A percentile compares a stretch with the other conserved stretches of the same genome.
Evolutionary conservation across 805 yeast species (phyloP).

Genomic region (Grigorovia transvaalensis): DNA sequence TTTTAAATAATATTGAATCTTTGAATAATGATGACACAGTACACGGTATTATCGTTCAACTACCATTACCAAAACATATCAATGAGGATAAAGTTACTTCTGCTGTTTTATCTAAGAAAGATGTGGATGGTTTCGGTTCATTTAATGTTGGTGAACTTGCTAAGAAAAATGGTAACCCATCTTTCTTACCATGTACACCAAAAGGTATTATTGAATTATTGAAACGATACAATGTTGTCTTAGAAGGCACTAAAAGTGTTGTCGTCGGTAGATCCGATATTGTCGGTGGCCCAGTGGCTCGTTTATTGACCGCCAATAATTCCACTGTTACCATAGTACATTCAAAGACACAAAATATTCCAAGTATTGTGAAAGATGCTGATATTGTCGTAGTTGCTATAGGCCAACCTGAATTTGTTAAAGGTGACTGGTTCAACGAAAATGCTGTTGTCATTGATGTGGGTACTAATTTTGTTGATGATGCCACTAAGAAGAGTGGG

Average conservation of each 20-base stretch:
- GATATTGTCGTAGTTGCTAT: conserved; percentile 80
- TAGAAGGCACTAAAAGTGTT: conserved; percentile 77
- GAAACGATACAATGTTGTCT: conserved; percentile 52
- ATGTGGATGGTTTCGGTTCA: conserved; percentile 91
- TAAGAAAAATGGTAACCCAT: conserved; percentile 75
- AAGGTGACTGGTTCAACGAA: conserved; percentile 62
- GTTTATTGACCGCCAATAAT: conserved; percentile 65
- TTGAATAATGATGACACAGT: conserved; percentile 68
- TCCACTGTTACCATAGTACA: conserved; percentile 87
- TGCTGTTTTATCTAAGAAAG: conserved; percentile 73
- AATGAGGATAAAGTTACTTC: conserved; percentile 74
- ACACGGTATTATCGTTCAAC: conserved; percentile 81
- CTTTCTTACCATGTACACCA: conserved; percentile 90
- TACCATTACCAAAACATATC: conserved; percentile 76
- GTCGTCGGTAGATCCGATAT: conserved; percentile 93
- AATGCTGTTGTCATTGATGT: conserved; percentile 59
- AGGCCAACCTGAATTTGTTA: conserved; percentile 59
- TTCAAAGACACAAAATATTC: conserved; percentile 56
- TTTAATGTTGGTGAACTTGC: conserved; percentile 83
- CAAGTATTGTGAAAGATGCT: conserved; percentile 50
- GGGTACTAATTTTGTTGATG: conserved; percentile 69
- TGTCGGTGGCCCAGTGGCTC: conserved; percentile 90
- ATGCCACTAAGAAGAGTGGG: conserved; percentile 57
- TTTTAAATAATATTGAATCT: conserved; percentile 47
- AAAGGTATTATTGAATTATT: conserved; percentile 80